These are phyloP conservation scores for Pseudopyrenochaeta lycopersici DNA, from an alignment of 2,329 filamentous ascomycete species.

Conservation along the genomic window DNA sequence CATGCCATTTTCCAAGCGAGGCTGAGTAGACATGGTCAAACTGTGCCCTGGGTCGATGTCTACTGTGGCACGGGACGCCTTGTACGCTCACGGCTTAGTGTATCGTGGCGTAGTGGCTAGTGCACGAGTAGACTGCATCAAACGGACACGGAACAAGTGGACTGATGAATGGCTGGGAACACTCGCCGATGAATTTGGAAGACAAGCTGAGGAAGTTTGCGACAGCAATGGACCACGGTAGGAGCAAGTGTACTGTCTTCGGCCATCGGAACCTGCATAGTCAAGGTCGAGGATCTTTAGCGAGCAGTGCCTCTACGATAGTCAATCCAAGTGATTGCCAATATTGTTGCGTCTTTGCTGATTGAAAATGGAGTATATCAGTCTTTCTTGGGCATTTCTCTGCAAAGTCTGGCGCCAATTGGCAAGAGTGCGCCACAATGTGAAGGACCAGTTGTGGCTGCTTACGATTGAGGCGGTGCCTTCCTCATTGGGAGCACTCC, in stretches of 20 bases:
- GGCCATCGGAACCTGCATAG: no score
- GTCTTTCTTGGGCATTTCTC: not conserved
- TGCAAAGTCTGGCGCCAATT: not conserved
- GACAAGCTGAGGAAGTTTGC: no score
- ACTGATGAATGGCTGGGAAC: not conserved
- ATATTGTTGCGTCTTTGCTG: no score
- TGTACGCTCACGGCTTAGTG: not conserved
- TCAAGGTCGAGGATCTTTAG: no score
- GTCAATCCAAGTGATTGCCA: no score
- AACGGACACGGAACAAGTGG: not conserved
- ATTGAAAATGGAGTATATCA: no score
- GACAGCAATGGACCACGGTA: no score
- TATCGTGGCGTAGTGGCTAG: constrained; percentile 12
- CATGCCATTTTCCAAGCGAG: not conserved
- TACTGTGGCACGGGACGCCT: no score
- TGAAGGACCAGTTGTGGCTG: constrained; percentile 22
- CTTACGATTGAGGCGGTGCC: constrained; percentile 30
- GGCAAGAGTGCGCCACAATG: not conserved
- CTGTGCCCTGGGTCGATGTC: constrained; percentile 2
- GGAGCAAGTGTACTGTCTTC: no score
- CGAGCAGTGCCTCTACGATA: no score
- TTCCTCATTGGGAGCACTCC: constrained; percentile 3
- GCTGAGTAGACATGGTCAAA: constrained; percentile 5
- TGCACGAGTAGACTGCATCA: not conserved
- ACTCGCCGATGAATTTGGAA: not conserved